These are phyloP conservation scores for Neofusicoccum parvum DNA, from an alignment of 2,329 filamentous ascomycete genomes.

Conservation along the genomic window DNA sequence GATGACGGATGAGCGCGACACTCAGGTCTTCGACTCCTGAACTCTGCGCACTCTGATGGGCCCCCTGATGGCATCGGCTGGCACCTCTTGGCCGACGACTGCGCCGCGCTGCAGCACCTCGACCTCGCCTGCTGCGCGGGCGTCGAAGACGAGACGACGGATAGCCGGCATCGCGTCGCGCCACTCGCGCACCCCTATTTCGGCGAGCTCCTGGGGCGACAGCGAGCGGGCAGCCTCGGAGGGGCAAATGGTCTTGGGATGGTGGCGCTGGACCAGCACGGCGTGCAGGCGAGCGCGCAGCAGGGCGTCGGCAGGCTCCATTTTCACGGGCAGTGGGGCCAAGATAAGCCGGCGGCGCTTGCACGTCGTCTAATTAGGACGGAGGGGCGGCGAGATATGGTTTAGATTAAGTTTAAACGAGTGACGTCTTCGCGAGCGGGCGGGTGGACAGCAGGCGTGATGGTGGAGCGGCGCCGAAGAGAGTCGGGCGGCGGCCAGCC, in stretches of 20 bases:
- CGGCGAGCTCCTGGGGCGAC: conserved; percentile 41
- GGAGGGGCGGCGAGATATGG: not conserved
- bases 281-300: conserved; percentile 30
- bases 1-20: no score
- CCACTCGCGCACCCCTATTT: conserved; percentile 40
- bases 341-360: not conserved
- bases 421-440: not conserved
- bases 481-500: no score
- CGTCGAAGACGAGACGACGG: conserved; percentile 45
- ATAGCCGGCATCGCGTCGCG: conserved; percentile 51
- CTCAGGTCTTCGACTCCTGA: not conserved
- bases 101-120: conserved; percentile 54
- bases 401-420: conserved; percentile 18
- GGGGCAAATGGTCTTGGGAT: conserved; percentile 56
- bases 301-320: not conserved
- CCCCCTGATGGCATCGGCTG: conserved; percentile 45
- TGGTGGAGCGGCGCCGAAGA: no score
- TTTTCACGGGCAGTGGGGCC: not conserved
- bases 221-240: conserved; percentile 54
- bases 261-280: conserved; percentile 35
- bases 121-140: conserved; percentile 45
- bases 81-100: conserved; percentile 36
- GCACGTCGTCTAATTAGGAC: not conserved
- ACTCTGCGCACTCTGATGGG: conserved; percentile 47
- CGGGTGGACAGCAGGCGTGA: no score